Evolutionary conservation across 164 flowering plant species (phyloP), one percentile per base, ranked within the genome.

Genomic region (Tetrastigma voinierianum): DNA sequence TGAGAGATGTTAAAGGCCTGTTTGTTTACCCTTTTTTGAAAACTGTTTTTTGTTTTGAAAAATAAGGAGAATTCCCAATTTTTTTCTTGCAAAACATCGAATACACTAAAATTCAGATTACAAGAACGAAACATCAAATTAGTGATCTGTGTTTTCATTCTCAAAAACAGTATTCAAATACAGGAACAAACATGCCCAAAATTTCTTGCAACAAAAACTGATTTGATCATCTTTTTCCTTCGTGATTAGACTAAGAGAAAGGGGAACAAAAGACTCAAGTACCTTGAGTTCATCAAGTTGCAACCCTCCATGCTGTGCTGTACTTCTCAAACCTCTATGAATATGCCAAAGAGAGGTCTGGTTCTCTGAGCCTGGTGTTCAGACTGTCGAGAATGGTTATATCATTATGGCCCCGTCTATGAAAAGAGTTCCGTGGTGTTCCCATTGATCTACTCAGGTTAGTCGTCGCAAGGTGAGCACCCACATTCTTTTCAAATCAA

Each of bases 281-380:
- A 79, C 67, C 57, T 79, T 70, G 77, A 72, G 9, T 82, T 82
- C 53, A 81, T 82, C 83, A 82, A 62, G 73, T 67, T 21, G 79
- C 76, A 3, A 62, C 70, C 1, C 2, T 77, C 15, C 79, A 74
- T 11, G 77, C 74, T 1, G 58, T 59, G 21, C 7, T 72, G 32
- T 66, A 70, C 25, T 71, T 82, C 46, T 8, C 66, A 9, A 75
- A 52, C 47, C 48, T 82, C 46, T 82, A 82, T 19, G 61, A 15
- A 12, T 51, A 62, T 13, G 85, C 85, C 17, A 82, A 79, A 72
- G 79, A 77, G 13, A 77, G 61, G 64, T 68, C 85, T 9, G 85
- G 85, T 16, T 79, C 85, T 1, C 46, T 82, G 72, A 82, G 77
- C 81, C 83, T 3, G 74, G 85, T 2, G 79, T 82, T 10, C 76